Conservation (phyloP, 2,329 filamentous ascomycete genomes). For the Proliferodiscus dingleyae region DNA sequence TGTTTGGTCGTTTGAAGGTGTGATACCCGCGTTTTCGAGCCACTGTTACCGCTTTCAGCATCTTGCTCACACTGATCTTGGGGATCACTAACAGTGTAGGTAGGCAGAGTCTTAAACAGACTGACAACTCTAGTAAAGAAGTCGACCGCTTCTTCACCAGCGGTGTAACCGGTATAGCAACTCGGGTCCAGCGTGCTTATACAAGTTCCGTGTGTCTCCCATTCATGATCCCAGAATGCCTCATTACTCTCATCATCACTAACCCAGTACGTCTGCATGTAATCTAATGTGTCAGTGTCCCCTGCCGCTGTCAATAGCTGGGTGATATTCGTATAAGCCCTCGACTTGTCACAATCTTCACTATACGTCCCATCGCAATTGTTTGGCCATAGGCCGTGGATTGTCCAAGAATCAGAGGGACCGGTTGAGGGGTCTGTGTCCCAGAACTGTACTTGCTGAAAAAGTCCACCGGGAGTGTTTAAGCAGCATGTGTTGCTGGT, state of each 20-base stretch:
- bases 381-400: constrained; percentile 63
- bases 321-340: constrained; percentile 41
- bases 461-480: constrained; percentile 63
- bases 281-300: constrained; percentile 24
- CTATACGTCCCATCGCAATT: constrained; percentile 65
- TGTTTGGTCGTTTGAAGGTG: constrained; percentile 44
- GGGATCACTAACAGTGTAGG: constrained; percentile 40
- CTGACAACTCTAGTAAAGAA: constrained; percentile 62
- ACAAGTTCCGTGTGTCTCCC: constrained; percentile 66
- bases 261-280: constrained; percentile 51
- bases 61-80: neutral
- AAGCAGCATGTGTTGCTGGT: constrained; percentile 57
- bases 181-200: constrained; percentile 60
- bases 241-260: constrained; percentile 47
- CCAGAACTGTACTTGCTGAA: constrained; percentile 75
- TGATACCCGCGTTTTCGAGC: constrained; percentile 50
- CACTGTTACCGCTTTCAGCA: constrained; percentile 33
- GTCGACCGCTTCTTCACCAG: constrained; percentile 60
- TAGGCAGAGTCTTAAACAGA: constrained; percentile 60
- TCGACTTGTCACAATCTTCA: constrained; percentile 55
- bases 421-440: constrained; percentile 58
- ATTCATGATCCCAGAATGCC: constrained; percentile 66
- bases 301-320: constrained; percentile 1
- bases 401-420: constrained; percentile 64
- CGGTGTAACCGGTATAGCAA: constrained; percentile 56